phyloP scores from a whole-genome alignment of 2,329 filamentous ascomycete species.

The Ascochyta fabae region DNA sequence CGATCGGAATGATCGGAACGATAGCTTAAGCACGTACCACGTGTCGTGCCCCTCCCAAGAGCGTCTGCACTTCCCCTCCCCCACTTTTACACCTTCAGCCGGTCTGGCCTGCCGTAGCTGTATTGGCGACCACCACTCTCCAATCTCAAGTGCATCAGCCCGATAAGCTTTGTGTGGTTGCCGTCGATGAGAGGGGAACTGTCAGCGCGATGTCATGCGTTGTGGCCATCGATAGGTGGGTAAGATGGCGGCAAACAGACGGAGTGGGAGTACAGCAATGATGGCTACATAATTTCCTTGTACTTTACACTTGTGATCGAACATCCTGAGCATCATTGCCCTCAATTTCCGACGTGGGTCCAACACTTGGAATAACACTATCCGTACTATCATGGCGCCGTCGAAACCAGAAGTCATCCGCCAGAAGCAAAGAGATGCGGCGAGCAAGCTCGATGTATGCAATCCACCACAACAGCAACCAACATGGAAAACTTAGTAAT shows the following conservation, averaged over 20 bases:
- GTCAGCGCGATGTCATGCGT: constrained; percentile 19
- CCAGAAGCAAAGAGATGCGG: constrained; percentile 33
- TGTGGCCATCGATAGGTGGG: constrained; percentile 27
- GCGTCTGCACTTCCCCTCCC: constrained; percentile 16
- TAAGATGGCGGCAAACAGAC: constrained; percentile 27
- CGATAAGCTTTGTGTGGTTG: constrained; percentile 20
- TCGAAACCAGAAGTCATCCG: constrained; percentile 35
- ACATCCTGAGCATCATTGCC: neutral
- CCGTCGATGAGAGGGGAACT: constrained; percentile 8
- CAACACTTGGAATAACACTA: neutral
- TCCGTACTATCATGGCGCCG: constrained; percentile 34
- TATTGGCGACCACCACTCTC: constrained; percentile 6
- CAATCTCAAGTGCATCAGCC: neutral
- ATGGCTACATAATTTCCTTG: constrained; percentile 5
- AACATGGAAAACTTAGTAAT: neutral
- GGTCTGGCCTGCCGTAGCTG: constrained; percentile 14
- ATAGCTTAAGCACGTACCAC: neutral
- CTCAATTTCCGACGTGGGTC: neutral
- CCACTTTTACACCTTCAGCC: constrained; percentile 30
- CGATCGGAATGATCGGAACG: constrained; percentile 18
- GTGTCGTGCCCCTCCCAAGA: neutral
- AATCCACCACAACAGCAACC: too few species aligned
- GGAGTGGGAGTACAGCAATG: constrained; percentile 9
- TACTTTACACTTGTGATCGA: constrained; percentile 2
- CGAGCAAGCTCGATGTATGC: constrained; percentile 37